Base-by-base conservation (phyloP, 352 stramenopile species). In the Phytophthora brassicae region DNA sequence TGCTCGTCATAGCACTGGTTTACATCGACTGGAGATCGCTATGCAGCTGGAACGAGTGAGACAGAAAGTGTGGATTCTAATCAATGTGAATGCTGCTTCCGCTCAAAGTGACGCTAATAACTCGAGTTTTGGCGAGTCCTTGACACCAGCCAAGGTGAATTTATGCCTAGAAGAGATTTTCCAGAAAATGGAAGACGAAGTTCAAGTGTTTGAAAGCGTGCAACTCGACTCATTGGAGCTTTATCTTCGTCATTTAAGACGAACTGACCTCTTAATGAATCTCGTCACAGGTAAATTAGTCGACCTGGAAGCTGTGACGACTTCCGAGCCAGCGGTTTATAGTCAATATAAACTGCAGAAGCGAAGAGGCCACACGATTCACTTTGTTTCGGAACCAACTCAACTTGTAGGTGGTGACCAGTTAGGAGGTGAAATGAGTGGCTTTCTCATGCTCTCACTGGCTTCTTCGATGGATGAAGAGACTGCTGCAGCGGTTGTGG, bases 381-480 rank as follows among this genome's bases (percentile, higher is more conserved):
- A 89, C 52, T 89, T 89, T 36, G 66, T 89, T 0, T 80, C 81
- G 2, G 77, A 90, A 26, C 81, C 84, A 12, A 81, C 71, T 5
- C 68, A 75, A 31, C 42, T 88, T 28, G 73, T 71, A 17, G 64
- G 48, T 5, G 66, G 59, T 3, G 58, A 68, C 33, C 62, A 72
- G 33, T 38, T 66, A 0, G 74, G 57, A 49, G 76, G 72, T 7
- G 77, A 90, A 24, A 90, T 91, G 82, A 77, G 66, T 31, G 85
- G 83, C 38, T 94, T 89, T 41, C 65, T 94, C 19, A 90, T 92
- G 79, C 65, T 91, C 17, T 82, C 81, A 2, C 69, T 77, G 9
- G 68, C 70, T 6, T 69, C 75, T 26, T 65, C 75, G 19, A 56
- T 87, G 2, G 74, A 89, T 36, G 72, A 87, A 33, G 72, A 77